Percentiles rank a stretch among this genome's conserved stretches.
These are phyloP conservation scores for Pholiota conissans DNA, from an alignment of 768 basidiomycete genomes.

Conservation along the genomic window DNA sequence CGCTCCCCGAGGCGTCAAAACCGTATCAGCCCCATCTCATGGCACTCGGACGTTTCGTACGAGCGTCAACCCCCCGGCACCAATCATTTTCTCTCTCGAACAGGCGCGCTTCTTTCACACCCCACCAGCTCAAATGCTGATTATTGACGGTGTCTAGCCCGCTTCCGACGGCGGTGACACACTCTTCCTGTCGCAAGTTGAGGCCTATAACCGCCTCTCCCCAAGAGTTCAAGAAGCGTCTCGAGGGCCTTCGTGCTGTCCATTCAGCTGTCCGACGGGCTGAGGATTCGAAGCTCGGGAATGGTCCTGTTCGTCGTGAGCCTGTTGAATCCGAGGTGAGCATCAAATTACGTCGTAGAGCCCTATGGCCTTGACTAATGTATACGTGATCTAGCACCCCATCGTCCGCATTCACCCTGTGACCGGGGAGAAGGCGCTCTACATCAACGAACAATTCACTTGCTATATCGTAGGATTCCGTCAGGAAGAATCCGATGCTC, in stretches of 20 bases:
- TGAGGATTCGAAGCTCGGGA: slow-evolving; percentile 35
- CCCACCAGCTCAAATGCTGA: background rate
- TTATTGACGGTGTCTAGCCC: slow-evolving; percentile 23
- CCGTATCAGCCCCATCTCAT: background rate
- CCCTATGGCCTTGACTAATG: background rate
- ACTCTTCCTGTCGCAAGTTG: slow-evolving; percentile 32
- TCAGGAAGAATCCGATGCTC: background rate
- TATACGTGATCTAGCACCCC: background rate
- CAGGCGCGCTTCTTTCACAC: background rate
- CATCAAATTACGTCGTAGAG: background rate
- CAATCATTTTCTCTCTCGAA: background rate
- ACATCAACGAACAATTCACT: background rate
- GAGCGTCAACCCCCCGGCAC: slow-evolving; percentile 2
- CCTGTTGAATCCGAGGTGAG: slow-evolving; percentile 30
- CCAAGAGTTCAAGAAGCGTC: slow-evolving; percentile 51
- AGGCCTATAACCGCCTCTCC: slow-evolving; percentile 56
- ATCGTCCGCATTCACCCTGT: background rate
- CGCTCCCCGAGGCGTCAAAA: background rate
- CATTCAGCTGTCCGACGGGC: slow-evolving; percentile 52
- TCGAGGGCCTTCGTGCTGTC: slow-evolving; percentile 53
- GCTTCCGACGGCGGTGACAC: background rate
- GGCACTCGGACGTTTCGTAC: background rate
- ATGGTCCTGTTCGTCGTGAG: slow-evolving; percentile 47
- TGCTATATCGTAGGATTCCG: background rate
- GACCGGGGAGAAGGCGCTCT: background rate